A percentile compares a stretch with the other conserved stretches of the same genome.
phyloP scores from a whole-genome alignment of 2,329 filamentous ascomycete genomes.

The Cladosporium sphaerospermum region DNA sequence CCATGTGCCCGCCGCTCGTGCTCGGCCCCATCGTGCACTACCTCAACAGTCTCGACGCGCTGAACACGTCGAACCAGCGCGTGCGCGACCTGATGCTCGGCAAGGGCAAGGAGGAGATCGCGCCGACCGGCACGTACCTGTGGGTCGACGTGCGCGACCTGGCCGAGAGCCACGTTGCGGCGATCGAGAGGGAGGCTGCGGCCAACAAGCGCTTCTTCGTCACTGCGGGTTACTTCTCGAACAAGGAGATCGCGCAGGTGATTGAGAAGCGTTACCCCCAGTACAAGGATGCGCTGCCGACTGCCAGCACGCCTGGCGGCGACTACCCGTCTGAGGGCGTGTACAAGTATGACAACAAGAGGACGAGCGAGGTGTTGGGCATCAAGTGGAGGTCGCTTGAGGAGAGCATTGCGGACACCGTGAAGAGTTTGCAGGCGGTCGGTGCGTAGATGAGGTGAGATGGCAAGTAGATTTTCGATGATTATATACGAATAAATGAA shows the following conservation, averaged over 20 bases:
- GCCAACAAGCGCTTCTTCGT: slow-evolving; percentile 61
- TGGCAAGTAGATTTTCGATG: background rate
- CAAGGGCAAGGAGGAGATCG: slow-evolving; percentile 51
- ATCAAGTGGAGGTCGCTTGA: slow-evolving; percentile 55
- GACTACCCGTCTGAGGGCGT: slow-evolving; percentile 44
- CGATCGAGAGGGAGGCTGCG: slow-evolving; percentile 49
- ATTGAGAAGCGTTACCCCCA: slow-evolving; percentile 52
- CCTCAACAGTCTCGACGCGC: slow-evolving; percentile 53
- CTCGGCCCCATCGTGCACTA: slow-evolving; percentile 51
- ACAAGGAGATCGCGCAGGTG: slow-evolving; percentile 52
- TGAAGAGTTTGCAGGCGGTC: slow-evolving; percentile 55
- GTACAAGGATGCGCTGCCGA: slow-evolving; percentile 45
- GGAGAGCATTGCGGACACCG: slow-evolving; percentile 55
- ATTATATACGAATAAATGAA: background rate
- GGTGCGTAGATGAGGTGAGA: slow-evolving; percentile 33
- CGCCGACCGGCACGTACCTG: slow-evolving; percentile 49
- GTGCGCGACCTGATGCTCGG: slow-evolving; percentile 60
- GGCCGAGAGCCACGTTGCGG: slow-evolving; percentile 57
- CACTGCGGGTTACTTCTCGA: slow-evolving; percentile 55
- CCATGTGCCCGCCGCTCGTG: slow-evolving; percentile 46
- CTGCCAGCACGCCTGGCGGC: slow-evolving; percentile 34
- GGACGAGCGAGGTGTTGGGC: slow-evolving; percentile 51
- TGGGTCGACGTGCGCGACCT: slow-evolving; percentile 50
- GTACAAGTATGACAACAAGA: slow-evolving; percentile 52
- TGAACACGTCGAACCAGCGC: slow-evolving; percentile 69